These are phyloP conservation scores for Adenanthera pavonina DNA, from an alignment of 306 rosid species.

Conservation along the genomic window DNA sequence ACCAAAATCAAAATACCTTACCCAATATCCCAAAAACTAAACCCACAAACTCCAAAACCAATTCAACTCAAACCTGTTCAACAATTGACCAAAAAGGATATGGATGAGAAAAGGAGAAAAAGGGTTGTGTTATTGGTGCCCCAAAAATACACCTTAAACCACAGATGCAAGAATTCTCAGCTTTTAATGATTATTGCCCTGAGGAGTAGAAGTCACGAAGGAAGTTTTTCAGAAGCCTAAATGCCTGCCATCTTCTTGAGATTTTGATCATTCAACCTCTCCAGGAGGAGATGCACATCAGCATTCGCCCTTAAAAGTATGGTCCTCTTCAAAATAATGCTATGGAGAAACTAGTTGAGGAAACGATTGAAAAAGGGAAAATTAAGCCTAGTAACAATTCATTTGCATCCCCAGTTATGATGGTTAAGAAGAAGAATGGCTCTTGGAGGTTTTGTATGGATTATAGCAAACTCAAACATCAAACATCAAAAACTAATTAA, in stretches of 20 bases:
- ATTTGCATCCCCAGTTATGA: not conserved
- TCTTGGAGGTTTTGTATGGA: not conserved
- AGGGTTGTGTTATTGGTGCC: not conserved
- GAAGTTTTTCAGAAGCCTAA: too few relatives aligned
- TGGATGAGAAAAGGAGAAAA: not conserved
- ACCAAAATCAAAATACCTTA: not conserved
- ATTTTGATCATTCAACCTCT: too few relatives aligned
- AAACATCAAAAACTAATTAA: too few relatives aligned
- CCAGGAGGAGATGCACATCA: too few relatives aligned
- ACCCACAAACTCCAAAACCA: not conserved
- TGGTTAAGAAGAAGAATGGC: not conserved
- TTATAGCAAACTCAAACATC: too few relatives aligned
- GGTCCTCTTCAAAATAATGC: too few relatives aligned
- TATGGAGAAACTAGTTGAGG: too few relatives aligned
- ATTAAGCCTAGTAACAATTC: not conserved
- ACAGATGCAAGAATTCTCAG: not conserved
- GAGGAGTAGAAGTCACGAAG: not conserved
- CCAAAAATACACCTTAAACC: not conserved
- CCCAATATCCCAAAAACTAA: constrained; percentile 1
- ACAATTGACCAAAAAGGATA: not conserved
- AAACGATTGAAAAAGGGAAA: not conserved
- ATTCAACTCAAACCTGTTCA: not conserved
- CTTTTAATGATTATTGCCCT: not conserved
- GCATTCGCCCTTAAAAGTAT: too few relatives aligned
- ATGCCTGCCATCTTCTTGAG: too few relatives aligned